Percentiles rank a stretch among this genome's conserved stretches.
Conservation (phyloP, 2,329 filamentous ascomycete genomes). For the Beauveria varroae region DNA sequence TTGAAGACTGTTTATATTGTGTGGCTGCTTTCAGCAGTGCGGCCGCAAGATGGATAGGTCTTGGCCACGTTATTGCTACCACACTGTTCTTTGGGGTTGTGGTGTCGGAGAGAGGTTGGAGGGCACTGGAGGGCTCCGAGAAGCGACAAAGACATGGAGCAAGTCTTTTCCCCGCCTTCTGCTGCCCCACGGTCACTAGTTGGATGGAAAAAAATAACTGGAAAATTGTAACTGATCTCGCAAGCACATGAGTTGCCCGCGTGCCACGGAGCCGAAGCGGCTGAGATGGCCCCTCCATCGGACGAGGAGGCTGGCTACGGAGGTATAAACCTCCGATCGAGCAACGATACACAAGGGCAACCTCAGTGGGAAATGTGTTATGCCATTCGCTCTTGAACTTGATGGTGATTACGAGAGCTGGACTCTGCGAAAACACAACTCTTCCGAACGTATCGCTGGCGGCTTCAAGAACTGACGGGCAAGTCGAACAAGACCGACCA, state of each 20-base stretch:
- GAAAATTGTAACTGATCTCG: not conserved
- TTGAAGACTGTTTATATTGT: not conserved
- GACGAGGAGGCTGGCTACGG: not conserved
- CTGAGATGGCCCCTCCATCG: conserved; percentile 4
- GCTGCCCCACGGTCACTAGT: not conserved
- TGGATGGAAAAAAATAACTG: not conserved
- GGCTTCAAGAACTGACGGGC: too few species aligned
- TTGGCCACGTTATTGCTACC: not conserved
- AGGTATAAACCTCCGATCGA: not conserved
- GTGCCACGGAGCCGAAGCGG: conserved; percentile 8
- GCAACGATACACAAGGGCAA: not conserved
- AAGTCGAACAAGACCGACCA: too few species aligned
- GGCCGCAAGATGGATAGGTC: not conserved
- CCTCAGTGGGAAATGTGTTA: not conserved
- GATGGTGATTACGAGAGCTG: not conserved
- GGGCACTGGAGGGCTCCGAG: not conserved
- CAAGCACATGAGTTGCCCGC: conserved; percentile 5
- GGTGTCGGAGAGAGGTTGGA: not conserved
- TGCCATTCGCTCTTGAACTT: not conserved
- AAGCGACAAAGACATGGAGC: not conserved
- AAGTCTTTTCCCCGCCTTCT: not conserved
- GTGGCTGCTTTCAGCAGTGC: not conserved
- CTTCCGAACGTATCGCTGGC: too few species aligned
- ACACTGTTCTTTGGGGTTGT: not conserved
- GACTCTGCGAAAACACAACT: not conserved